A percentile compares a stretch with the other conserved stretches of the same genome.
These are phyloP conservation scores for Glycyrrhiza uralensis DNA, from an alignment of 306 rosid species.

Conservation along the genomic window DNA sequence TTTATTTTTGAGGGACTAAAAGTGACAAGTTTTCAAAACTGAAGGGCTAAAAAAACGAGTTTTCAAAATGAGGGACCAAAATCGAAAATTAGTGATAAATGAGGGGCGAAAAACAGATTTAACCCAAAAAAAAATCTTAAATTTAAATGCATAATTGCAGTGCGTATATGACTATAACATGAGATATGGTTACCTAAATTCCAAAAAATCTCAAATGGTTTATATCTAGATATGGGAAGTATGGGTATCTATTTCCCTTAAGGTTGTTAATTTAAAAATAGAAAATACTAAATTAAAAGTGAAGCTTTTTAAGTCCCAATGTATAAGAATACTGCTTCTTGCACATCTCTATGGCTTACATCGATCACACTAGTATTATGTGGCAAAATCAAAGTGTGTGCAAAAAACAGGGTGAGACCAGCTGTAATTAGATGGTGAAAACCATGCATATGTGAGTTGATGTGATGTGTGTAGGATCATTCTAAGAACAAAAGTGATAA, in stretches of 20 bases:
- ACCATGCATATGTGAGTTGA: background rate
- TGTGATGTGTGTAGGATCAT: background rate
- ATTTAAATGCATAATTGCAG: conserved; percentile 11
- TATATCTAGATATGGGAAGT: background rate
- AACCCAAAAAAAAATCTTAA: background rate
- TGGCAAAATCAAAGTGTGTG: background rate
- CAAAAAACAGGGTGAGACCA: background rate
- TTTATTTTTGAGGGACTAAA: too few species aligned
- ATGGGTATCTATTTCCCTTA: background rate
- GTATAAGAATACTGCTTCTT: background rate
- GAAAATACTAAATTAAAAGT: background rate
- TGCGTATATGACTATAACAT: background rate
- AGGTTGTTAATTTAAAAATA: background rate
- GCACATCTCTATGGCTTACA: background rate
- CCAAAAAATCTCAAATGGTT: conserved; percentile 3
- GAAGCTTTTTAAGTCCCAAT: background rate
- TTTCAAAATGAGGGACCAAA: too few species aligned
- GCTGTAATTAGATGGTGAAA: background rate
- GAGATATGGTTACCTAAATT: background rate
- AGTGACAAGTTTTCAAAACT: too few species aligned
- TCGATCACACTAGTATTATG: background rate
- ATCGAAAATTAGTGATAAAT: too few species aligned
- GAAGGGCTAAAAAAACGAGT: too few species aligned
- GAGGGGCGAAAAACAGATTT: too few species aligned
- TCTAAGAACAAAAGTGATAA: background rate